Base-by-base conservation (phyloP, 2,329 filamentous ascomycete species). In the Rhinocladiella mackenziei region DNA sequence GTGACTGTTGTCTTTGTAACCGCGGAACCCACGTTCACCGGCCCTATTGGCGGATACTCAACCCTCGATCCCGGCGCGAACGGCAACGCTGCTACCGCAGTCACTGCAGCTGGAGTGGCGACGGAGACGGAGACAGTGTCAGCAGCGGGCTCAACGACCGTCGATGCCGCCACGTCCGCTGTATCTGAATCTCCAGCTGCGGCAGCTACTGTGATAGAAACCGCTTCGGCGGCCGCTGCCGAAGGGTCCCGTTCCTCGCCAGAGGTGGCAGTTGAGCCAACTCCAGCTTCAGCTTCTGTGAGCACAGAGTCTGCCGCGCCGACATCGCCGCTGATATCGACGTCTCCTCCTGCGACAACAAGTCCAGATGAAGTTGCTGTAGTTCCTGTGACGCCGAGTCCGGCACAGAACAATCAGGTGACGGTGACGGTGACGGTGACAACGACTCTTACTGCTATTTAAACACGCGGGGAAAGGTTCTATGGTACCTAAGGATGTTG, bases 391-490 rank as follows among this genome's bases (percentile, higher is more conserved):
- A 44, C 41, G 13, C 32, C 23, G 22, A 29, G 34, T 5, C 23
- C 33, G n/a, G 22, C 17, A 17, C 41, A 44, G 25, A 30, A n/a
- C n/a, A n/a, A 13, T 32, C 32, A 32, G 13, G 32, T 44, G 10
- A 44, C 41, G 5, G 41, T 44, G 10, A 44, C 41, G 9, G 41
- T 30, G 22, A 44, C 41, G 6, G 41, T 44, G 13, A 44, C 41
- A 15, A 38, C 33, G 10, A 44, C 41, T 4, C 33, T 44, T 13
- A 44, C 41, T 11, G 39, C 30, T 37, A 4, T 11, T n/a, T 37
- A 37, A 20, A 6, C 4, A 14, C 15, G 11, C 14, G 13, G 10
- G 22, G 4, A 15, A 18, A 2, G 30, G n/a, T n/a, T n/a, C n/a
- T n/a, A n/a, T n/a, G n/a, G n/a, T n/a, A n/a, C n/a, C n/a, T n/a